These are phyloP conservation scores for Pseudomicrostroma phylloplanum DNA, from an alignment of 1,284 basidiomycete species.

Conservation along the genomic window DNA sequence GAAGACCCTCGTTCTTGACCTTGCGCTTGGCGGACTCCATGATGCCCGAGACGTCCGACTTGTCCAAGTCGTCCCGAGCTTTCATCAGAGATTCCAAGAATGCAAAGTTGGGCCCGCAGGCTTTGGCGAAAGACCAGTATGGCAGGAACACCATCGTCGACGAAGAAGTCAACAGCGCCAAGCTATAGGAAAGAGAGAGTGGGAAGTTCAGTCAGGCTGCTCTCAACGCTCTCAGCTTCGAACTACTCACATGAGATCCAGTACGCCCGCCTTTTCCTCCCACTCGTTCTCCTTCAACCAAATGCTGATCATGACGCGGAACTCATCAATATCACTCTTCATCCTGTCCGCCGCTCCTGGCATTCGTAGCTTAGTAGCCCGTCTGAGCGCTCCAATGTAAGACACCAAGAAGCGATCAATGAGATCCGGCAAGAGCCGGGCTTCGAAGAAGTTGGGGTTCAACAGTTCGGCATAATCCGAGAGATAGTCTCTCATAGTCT, in stretches of 20 bases:
- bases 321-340: slow-evolving; percentile 69
- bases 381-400: slow-evolving; percentile 81
- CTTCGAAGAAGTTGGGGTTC: slow-evolving; percentile 82
- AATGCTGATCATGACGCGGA: slow-evolving; percentile 62
- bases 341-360: slow-evolving; percentile 76
- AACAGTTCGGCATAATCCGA: slow-evolving; percentile 83
- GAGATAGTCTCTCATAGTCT: slow-evolving; percentile 95
- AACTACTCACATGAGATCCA: background rate
- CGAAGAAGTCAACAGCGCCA: slow-evolving; percentile 78
- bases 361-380: slow-evolving; percentile 79
- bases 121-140: slow-evolving; percentile 85
- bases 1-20: slow-evolving; percentile 56
- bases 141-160: slow-evolving; percentile 90
- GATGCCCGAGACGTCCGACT: slow-evolving; percentile 75
- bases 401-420: slow-evolving; percentile 82
- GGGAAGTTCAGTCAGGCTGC: slow-evolving; percentile 1
- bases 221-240: background rate
- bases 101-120: slow-evolving; percentile 82
- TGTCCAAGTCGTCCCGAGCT: slow-evolving; percentile 82
- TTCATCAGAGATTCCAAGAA: slow-evolving; percentile 88
- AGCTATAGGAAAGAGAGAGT: slow-evolving; percentile 48
- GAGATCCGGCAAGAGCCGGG: slow-evolving; percentile 81
- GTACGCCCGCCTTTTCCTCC: slow-evolving; percentile 3
- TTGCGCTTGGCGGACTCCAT: slow-evolving; percentile 92
- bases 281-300: slow-evolving; percentile 9